phyloP scores from a whole-genome alignment of 2,329 filamentous ascomycete genomes.

The Botryotinia convoluta region DNA sequence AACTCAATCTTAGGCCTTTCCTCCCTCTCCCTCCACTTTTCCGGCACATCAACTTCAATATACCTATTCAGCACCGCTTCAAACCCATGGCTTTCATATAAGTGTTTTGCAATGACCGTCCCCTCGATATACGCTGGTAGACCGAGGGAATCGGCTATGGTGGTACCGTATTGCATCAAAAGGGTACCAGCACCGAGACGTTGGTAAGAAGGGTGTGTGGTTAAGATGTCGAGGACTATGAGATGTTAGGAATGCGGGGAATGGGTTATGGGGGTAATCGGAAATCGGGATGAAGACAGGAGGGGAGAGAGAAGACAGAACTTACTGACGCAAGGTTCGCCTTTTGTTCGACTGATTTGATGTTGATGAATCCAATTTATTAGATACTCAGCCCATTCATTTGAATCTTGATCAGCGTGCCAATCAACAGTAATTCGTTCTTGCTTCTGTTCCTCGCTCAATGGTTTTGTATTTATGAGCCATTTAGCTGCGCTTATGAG shows the following conservation, averaged over 20 bases:
- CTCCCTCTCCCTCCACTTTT: slow-evolving; percentile 23
- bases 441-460: slow-evolving; percentile 24
- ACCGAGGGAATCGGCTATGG: slow-evolving; percentile 31
- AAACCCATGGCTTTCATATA: slow-evolving; percentile 30
- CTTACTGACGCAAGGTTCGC: slow-evolving; percentile 25
- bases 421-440: slow-evolving; percentile 24
- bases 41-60: slow-evolving; percentile 22
- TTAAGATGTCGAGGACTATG: slow-evolving; percentile 39
- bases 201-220: slow-evolving; percentile 40
- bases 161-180: slow-evolving; percentile 41
- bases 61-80: slow-evolving; percentile 17
- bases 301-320: neutral
- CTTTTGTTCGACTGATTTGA: slow-evolving; percentile 21
- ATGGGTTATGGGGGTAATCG: neutral
- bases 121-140: slow-evolving; percentile 23
- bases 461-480: neutral
- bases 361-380: slow-evolving; percentile 23
- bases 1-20: slow-evolving; percentile 21
- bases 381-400: slow-evolving; percentile 25
- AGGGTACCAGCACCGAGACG: slow-evolving; percentile 40
- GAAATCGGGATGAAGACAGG: no score
- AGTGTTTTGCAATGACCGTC: slow-evolving; percentile 20
- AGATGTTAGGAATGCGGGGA: neutral
- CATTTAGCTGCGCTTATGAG: slow-evolving; percentile 18
- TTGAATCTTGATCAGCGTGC: slow-evolving; percentile 25